These are phyloP conservation scores for Cryptococcus floricola DNA, from an alignment of 1,284 basidiomycete genomes.

Conservation along the genomic window DNA sequence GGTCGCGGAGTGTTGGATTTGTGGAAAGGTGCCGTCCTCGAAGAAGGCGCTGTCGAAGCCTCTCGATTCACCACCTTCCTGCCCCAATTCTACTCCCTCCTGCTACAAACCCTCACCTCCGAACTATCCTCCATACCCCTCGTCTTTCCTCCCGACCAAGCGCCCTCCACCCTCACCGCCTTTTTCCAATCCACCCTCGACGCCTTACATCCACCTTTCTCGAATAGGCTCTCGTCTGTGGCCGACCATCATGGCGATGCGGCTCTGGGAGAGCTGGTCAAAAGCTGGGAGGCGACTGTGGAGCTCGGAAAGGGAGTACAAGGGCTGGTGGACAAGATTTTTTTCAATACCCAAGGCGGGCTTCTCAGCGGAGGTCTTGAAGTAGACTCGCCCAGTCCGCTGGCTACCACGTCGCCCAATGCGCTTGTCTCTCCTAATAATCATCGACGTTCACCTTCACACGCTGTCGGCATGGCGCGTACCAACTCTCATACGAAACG, in stretches of 20 bases:
- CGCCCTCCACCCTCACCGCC: slow-evolving; percentile 68
- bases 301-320: slow-evolving; percentile 70
- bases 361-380: slow-evolving; percentile 18
- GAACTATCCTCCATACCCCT: slow-evolving; percentile 71
- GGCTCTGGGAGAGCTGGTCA: slow-evolving; percentile 66
- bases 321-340: slow-evolving; percentile 66
- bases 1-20: slow-evolving; percentile 60
- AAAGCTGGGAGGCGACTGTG: slow-evolving; percentile 67
- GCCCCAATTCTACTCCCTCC: slow-evolving; percentile 57
- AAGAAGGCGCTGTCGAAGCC: slow-evolving; percentile 43
- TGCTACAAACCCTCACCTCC: slow-evolving; percentile 61
- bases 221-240: slow-evolving; percentile 67
- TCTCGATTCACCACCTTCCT: slow-evolving; percentile 63
- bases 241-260: slow-evolving; percentile 61
- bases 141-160: slow-evolving; percentile 61
- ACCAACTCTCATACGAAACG: slow-evolving; percentile 7
- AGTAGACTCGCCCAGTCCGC: not conserved
- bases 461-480: slow-evolving; percentile 2
- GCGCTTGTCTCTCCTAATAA: slow-evolving; percentile 7
- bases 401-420: not conserved
- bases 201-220: slow-evolving; percentile 69
- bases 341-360: slow-evolving; percentile 35
- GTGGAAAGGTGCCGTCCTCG: slow-evolving; percentile 62
- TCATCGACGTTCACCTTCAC: slow-evolving; percentile 4
- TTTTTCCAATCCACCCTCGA: slow-evolving; percentile 77